Evolutionary conservation across 495 filamentous ascomycete genomes (phyloP).

Genomic region (Penicillium malachiteum): DNA sequence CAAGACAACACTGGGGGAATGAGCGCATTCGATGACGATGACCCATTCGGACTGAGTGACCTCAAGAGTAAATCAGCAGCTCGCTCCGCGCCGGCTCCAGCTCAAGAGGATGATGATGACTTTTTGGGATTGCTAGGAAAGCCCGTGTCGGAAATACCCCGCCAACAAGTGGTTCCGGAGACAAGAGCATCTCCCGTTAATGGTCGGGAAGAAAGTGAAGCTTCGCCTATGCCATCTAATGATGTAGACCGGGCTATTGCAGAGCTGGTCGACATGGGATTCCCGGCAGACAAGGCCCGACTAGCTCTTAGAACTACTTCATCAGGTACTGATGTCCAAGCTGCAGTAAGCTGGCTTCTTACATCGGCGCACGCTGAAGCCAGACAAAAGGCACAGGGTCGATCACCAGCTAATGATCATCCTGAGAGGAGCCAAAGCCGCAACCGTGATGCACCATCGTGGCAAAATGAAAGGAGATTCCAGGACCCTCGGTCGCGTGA

Average conservation of each 20-base stretch:
- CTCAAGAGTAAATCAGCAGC: slow-evolving; percentile 50
- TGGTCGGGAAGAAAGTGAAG: slow-evolving; percentile 42
- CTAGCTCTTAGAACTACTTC: slow-evolving; percentile 76
- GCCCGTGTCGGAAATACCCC: slow-evolving; percentile 76
- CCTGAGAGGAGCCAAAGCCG: slow-evolving; percentile 39
- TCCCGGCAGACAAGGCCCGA: slow-evolving; percentile 74
- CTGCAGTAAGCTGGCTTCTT: slow-evolving; percentile 84
- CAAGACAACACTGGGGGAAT: slow-evolving; percentile 20
- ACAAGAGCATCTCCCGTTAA: slow-evolving; percentile 46
- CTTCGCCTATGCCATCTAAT: slow-evolving; percentile 42
- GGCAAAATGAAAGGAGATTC: slow-evolving; percentile 35
- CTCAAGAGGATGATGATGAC: slow-evolving; percentile 66
- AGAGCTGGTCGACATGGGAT: slow-evolving; percentile 94
- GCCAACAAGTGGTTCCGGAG: slow-evolving; percentile 33
- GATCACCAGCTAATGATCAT: slow-evolving; percentile 30
- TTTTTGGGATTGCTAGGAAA: slow-evolving; percentile 83
- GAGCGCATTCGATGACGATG: slow-evolving; percentile 49
- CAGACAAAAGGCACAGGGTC: slow-evolving; percentile 54
- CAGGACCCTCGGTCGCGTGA: slow-evolving; percentile 38
- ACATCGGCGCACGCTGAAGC: slow-evolving; percentile 84
- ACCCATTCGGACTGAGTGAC: slow-evolving; percentile 83
- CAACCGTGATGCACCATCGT: slow-evolving; percentile 37
- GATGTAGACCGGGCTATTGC: slow-evolving; percentile 80
- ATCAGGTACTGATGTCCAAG: slow-evolving; percentile 77
- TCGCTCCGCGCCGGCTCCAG: slow-evolving; percentile 33